Conservation (phyloP, 1,284 basidiomycete genomes). For the Naganishia sp. region DNA sequence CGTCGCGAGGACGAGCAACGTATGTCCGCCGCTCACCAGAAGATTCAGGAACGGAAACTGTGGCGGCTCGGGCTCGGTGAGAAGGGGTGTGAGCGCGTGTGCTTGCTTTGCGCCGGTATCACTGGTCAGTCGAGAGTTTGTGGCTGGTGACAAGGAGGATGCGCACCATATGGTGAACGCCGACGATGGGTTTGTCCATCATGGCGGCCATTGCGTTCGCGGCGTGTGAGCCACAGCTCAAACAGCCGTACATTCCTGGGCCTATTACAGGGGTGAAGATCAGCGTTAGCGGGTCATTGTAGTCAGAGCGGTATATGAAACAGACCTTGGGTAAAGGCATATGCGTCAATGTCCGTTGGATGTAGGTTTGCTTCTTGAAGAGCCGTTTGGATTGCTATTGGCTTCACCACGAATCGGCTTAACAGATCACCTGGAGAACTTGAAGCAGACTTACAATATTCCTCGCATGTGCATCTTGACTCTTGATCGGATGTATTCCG, state of each 20-base stretch:
- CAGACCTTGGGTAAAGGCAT: conserved; percentile 77
- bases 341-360: conserved; percentile 70
- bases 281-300: no score
- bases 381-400: conserved; percentile 68
- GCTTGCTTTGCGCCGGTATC: conserved; percentile 68
- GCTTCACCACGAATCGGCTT: conserved; percentile 57
- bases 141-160: conserved; percentile 24
- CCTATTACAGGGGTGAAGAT: conserved; percentile 44
- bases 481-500: conserved; percentile 79
- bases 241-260: conserved; percentile 79
- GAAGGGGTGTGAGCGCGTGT: conserved; percentile 79
- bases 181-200: conserved; percentile 74
- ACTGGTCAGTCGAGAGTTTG: not conserved
- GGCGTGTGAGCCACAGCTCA: conserved; percentile 72
- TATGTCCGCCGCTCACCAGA: conserved; percentile 87
- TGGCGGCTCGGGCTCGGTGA: conserved; percentile 65
- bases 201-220: conserved; percentile 79
- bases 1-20: conserved; percentile 74
- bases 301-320: not conserved
- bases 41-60: conserved; percentile 82
- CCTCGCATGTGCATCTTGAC: conserved; percentile 65
- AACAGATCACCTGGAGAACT: no score
- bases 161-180: conserved; percentile 88
- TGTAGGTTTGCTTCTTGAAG: conserved; percentile 64
- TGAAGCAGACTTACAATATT: conserved; percentile 64